A percentile compares a stretch with the other conserved stretches of the same genome.
These are phyloP conservation scores for Hypoxylon sp. DNA, from an alignment of 2,329 filamentous ascomycete species.

Conservation along the genomic window DNA sequence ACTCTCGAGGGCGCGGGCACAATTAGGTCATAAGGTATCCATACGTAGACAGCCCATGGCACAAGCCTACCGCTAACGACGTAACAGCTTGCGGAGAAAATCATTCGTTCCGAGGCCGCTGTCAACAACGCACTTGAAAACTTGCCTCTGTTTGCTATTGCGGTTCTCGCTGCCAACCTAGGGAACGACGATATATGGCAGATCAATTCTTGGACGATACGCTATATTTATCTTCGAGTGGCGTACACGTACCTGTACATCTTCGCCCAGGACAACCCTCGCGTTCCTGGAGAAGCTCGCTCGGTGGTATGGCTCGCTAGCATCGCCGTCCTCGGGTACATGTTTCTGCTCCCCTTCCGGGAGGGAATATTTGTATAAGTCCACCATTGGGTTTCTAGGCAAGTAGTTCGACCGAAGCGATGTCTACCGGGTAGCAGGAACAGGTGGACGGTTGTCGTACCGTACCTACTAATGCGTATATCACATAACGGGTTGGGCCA, in stretches of 20 bases:
- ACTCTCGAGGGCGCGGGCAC: background rate
- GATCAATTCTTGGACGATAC: constrained; percentile 20
- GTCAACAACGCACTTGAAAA: constrained; percentile 28
- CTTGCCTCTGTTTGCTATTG: constrained; percentile 25
- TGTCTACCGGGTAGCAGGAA: too few species aligned
- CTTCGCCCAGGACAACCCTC: constrained; percentile 9
- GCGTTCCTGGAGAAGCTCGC: background rate
- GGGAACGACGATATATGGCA: constrained; percentile 5
- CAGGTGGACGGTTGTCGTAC: too few species aligned
- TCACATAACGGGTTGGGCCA: too few species aligned
- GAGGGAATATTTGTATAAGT: background rate
- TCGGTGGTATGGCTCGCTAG: constrained; percentile 8
- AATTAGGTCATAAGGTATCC: background rate
- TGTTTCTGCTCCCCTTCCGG: background rate
- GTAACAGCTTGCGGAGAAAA: background rate
- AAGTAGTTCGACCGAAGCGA: too few species aligned
- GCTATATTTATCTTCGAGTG: constrained; percentile 18
- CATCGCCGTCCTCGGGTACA: background rate
- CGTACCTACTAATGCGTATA: too few species aligned
- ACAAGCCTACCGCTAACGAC: background rate
- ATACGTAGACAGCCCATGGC: background rate
- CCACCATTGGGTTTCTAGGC: too few species aligned
- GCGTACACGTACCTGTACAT: constrained; percentile 33
- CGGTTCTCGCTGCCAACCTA: constrained; percentile 34
- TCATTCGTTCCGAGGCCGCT: constrained; percentile 26